These are phyloP conservation scores for Scenedesmus sp. DNA, from an alignment of 163 green algal genomes.

Conservation along the genomic window DNA sequence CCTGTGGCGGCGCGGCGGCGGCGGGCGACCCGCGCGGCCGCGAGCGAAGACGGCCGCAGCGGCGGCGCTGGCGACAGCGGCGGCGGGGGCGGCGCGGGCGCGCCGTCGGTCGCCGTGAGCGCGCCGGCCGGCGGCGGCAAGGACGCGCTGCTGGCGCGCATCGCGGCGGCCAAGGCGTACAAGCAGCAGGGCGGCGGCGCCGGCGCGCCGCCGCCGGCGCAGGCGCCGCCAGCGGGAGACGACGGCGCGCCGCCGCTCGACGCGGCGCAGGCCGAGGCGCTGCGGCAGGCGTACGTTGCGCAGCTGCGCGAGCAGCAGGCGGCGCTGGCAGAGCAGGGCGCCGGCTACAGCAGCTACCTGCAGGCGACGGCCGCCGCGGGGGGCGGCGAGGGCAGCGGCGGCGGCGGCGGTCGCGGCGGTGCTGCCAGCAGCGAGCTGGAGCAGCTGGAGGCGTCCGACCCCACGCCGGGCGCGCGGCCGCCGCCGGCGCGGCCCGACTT, in stretches of 20 bases:
- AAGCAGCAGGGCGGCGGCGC: constrained; percentile 5
- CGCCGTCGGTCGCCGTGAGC: constrained; percentile 12
- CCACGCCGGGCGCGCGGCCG: neutral
- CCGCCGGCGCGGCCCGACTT: constrained; percentile 26
- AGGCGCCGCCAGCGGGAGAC: constrained; percentile 18
- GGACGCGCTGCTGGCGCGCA: constrained; percentile 27
- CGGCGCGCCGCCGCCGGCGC: neutral
- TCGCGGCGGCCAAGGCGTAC: constrained; percentile 40
- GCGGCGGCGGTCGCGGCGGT: neutral
- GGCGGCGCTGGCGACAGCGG: neutral
- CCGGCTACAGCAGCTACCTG: constrained; percentile 15
- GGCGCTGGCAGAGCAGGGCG: neutral
- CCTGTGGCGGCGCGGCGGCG: too few relatives aligned
- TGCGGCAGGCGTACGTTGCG: constrained; percentile 22
- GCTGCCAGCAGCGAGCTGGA: constrained; percentile 6
- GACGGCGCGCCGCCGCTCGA: neutral
- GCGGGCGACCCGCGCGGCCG: too few relatives aligned
- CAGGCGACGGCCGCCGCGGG: neutral
- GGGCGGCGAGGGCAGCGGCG: constrained; percentile 1
- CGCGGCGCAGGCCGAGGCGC: constrained; percentile 2
- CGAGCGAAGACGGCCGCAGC: too few relatives aligned
- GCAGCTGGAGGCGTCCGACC: neutral
- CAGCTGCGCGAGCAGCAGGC: constrained; percentile 24
- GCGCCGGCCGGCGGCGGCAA: constrained; percentile 3
- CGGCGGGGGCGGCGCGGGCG: neutral